Conservation (phyloP, 768 basidiomycete species). For the Suillus tomentosus region DNA sequence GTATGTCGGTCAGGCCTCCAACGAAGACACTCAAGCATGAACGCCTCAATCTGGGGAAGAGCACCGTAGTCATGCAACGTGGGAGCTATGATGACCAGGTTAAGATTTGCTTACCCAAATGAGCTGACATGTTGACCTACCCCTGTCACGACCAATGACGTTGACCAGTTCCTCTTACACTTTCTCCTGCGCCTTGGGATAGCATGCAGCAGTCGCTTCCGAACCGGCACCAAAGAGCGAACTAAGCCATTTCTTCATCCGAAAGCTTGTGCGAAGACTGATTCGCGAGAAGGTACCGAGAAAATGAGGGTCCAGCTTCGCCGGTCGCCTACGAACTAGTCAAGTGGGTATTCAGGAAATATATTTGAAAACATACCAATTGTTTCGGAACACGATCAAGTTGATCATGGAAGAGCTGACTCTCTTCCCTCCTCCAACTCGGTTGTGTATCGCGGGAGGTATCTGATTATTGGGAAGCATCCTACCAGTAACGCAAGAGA, state of each 20-base stretch:
- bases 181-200: conserved; percentile 51
- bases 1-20: conserved; percentile 59
- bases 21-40: conserved; percentile 39
- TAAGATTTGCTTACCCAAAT: conserved; percentile 12
- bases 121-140: conserved; percentile 16
- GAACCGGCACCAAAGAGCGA: conserved; percentile 68
- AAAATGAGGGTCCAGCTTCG: conserved; percentile 46
- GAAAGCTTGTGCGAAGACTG: conserved; percentile 55
- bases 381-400: conserved; percentile 46
- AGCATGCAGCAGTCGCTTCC: conserved; percentile 61
- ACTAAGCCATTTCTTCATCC: conserved; percentile 61
- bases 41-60: conserved; percentile 42
- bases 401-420: conserved; percentile 57
- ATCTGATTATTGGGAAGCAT: no score
- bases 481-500: no score
- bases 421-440: no score
- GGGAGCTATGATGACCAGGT: conserved; percentile 33
- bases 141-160: conserved; percentile 48
- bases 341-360: conserved; percentile 16
- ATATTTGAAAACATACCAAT: conserved; percentile 36
- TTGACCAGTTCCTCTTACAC: conserved; percentile 59
- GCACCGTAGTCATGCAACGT: conserved; percentile 41
- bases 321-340: conserved; percentile 21
- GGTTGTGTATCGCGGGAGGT: no score
- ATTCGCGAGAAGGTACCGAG: conserved; percentile 57